phyloP scores from a whole-genome alignment of 257 asterid species.

The Nicotiana undulata region DNA sequence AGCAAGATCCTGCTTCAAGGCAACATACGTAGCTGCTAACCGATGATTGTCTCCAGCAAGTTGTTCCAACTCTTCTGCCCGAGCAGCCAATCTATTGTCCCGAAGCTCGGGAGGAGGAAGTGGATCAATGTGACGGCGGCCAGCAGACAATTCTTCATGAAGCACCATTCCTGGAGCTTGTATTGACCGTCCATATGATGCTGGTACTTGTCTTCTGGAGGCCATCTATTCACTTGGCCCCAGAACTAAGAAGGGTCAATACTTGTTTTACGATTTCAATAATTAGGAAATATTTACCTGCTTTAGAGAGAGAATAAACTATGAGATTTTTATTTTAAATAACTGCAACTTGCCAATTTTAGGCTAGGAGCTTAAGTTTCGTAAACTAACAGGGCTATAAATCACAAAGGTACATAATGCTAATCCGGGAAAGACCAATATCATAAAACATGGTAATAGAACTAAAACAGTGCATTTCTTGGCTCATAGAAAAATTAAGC shows the following conservation, averaged over 20 bases:
- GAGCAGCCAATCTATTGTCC: slow-evolving; percentile 43
- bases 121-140: slow-evolving; percentile 28
- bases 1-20: slow-evolving; percentile 54
- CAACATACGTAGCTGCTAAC: slow-evolving; percentile 49
- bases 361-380: neutral
- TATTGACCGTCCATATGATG: slow-evolving; percentile 32
- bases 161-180: slow-evolving; percentile 32
- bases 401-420: neutral
- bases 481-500: neutral
- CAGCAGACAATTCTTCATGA: slow-evolving; percentile 29
- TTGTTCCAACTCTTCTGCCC: slow-evolving; percentile 48
- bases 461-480: neutral
- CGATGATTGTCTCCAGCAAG: slow-evolving; percentile 60
- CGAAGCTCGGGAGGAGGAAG: slow-evolving; percentile 28
- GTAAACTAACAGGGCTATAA: neutral
- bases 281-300: neutral
- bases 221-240: slow-evolving; percentile 30
- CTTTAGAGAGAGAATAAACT: neutral
- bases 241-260: slow-evolving; percentile 3
- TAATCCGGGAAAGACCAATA: neutral
- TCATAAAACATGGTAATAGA: neutral
- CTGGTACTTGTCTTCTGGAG: slow-evolving; percentile 47
- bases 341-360: neutral
- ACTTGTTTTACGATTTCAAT: neutral
- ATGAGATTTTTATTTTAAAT: neutral